Evolutionary conservation across 1,284 basidiomycete species (phyloP).

Genomic region (Boletus sp.): DNA sequence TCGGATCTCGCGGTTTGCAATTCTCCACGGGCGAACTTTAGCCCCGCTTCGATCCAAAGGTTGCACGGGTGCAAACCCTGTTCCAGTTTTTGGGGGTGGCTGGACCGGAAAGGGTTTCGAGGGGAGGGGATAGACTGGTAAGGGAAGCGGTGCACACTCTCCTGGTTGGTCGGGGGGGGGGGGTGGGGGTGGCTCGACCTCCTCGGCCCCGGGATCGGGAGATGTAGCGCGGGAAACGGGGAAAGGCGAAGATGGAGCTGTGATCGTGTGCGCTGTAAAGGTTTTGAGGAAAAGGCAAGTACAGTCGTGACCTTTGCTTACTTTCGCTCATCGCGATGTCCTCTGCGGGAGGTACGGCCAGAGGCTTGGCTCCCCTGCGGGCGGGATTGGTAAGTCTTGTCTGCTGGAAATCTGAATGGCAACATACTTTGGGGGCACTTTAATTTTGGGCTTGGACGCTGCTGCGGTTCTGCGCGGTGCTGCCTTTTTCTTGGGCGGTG

Average conservation of each 20-base stretch:
- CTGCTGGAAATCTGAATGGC: background rate
- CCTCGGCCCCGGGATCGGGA: constrained; percentile 26
- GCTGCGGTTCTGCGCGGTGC: constrained; percentile 36
- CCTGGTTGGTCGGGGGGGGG: constrained; percentile 45
- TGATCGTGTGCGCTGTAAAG: constrained; percentile 37
- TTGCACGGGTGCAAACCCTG: constrained; percentile 62
- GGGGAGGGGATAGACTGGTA: constrained; percentile 71
- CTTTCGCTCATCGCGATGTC: constrained; percentile 44
- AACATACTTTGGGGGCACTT: constrained; percentile 40
- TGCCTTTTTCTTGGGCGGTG: constrained; percentile 38
- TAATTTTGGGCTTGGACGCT: constrained; percentile 36
- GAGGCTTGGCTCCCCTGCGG: constrained; percentile 20
- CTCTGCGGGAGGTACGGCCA: constrained; percentile 24
- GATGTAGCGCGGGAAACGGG: constrained; percentile 28
- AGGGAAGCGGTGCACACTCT: constrained; percentile 57
- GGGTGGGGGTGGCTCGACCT: constrained; percentile 26
- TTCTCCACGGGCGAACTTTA: constrained; percentile 64
- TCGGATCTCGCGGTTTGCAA: constrained; percentile 67
- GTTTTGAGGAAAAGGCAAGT: constrained; percentile 1
- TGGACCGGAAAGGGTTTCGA: constrained; percentile 76
- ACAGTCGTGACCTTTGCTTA: constrained; percentile 19
- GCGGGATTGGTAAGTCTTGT: background rate
- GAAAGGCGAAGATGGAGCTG: constrained; percentile 45
- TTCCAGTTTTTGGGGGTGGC: constrained; percentile 65
- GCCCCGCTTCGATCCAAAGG: constrained; percentile 60